Base-by-base conservation (phyloP, 306 rosid species). In the Trifolium fragiferum region DNA sequence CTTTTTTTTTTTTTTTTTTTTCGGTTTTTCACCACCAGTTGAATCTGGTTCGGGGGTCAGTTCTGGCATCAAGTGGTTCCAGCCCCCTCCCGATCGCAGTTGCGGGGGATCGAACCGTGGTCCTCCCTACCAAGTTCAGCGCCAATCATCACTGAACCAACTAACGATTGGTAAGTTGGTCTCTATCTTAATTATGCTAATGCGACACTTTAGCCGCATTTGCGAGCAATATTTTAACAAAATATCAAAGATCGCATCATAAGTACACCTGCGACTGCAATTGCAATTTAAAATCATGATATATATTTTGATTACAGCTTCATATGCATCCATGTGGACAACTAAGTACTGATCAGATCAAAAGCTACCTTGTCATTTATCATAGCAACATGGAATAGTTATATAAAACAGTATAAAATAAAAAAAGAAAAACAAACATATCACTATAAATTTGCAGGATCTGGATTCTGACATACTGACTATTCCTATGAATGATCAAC, bases 381-480 rank as follows among this genome's bases (percentile, higher is more conserved):
- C 75, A 73, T 14, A n/a, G 79, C 55, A 70, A 76, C 66, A 16
- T 53, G 76, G 69, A 76, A 81, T 71, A 57, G 67, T 70, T 44
- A 76, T 70, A 49, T 41, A 66, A 51, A 65, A 79, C 54, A 62
- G 72, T 53, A 63, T 18, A 46, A 43, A 75, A 61, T 21, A 19
- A 66, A 20, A 67, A 72, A 70, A 69, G 51, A 33, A 74, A 74
- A 74, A 65, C 73, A 81, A 63, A 75, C 51, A 65, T 33, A 65
- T 53, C 55, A 68, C 79, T 50, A 64, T 66, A 65, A 44, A 23
- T 81, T 72, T 75, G 83, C 80, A 81, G 75, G 75, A 66, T 81
- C 69, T 77, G 78, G 33, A 68, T 57, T 78, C 87, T 76, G 86
- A 57, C 82, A 81, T 54, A 75, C 85, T 73, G 86, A 80, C 87